phyloP scores from a whole-genome alignment of 1,284 basidiomycete genomes.

The Afroboletus lepidellus region DNA sequence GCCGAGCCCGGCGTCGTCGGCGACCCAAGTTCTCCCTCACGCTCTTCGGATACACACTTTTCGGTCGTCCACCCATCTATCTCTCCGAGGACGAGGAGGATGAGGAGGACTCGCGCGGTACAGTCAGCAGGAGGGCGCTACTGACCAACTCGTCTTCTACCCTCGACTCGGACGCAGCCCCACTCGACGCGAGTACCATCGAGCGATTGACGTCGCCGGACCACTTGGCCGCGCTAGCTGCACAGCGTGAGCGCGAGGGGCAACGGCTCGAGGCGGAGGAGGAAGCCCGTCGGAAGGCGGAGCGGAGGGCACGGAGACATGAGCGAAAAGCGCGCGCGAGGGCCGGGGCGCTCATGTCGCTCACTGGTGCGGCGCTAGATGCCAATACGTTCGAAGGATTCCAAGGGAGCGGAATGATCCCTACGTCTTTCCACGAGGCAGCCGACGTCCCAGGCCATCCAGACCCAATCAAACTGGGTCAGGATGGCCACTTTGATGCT shows the following conservation, averaged over 20 bases:
- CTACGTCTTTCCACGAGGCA: neutral
- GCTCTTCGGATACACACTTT: constrained; percentile 63
- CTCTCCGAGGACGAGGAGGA: constrained; percentile 47
- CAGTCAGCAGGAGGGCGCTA: constrained; percentile 7
- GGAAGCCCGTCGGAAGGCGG: constrained; percentile 44
- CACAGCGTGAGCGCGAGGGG: constrained; percentile 35
- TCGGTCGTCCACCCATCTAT: constrained; percentile 58
- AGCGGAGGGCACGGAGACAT: constrained; percentile 43
- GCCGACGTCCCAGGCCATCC: neutral
- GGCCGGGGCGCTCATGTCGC: constrained; percentile 39
- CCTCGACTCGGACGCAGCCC: constrained; percentile 66
- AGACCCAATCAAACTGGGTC: neutral
- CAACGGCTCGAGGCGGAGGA: constrained; percentile 38
- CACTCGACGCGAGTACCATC: constrained; percentile 55
- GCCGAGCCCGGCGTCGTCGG: constrained; percentile 37
- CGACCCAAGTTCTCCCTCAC: constrained; percentile 48
- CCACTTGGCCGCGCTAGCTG: constrained; percentile 31
- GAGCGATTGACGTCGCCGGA: constrained; percentile 42
- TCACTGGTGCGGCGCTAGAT: constrained; percentile 31
- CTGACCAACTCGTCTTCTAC: constrained; percentile 47
- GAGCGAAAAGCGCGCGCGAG: constrained; percentile 49
- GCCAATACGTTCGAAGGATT: constrained; percentile 56
- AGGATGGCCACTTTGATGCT: neutral
- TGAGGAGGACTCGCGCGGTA: constrained; percentile 26
- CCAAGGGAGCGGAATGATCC: constrained; percentile 44